Evolutionary conservation across 441 rosid genomes (phyloP), one percentile per base, ranked within the genome.

Genomic region (Adansonia grandidieri): DNA sequence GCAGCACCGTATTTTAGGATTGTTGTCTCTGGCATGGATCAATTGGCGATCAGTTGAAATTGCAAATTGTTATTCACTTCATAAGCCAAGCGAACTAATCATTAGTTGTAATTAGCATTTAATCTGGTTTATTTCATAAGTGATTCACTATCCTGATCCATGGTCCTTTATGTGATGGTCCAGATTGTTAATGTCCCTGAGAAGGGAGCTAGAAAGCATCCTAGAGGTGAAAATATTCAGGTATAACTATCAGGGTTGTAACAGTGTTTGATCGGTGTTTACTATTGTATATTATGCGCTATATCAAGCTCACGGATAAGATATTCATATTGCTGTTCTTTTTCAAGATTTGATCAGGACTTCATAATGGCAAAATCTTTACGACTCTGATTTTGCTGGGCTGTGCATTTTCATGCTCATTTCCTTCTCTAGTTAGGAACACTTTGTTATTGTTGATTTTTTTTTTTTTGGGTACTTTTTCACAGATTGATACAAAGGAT

Each of bases 211-310:
- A 87, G 98, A 72, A 96, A 96, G 88, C 98, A 96, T 83, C 98
- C 99, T 48, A 88, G 99, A 84, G 99, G 99, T 74, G 99, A 96
- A 83, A 94, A 96, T 83, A 96, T 96, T 84, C 98, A 96, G 98
- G 99, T 94, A 85, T n/a, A 32, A 32, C 8, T 5, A 32, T 5
- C 44, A 61, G n/a, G 24, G 73, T 79, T 72, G 9, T 65, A 50
- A 19, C 17, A 22, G 5, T 6, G 9, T 67, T 53, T 60, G 20
- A 15, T 63, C 19, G 45, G 14, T 57, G 10, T 65, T 13, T 22
- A 48, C 57, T 44, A 50, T 32, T 58, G 28, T 19, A 9, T 37
- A 50, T 63, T 28, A 40, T 73, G 14, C 28, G 24, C 5, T 63
- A 22, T 77, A 37, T 40, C 40, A 45, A 73, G 73, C 67, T 15